Base-by-base conservation (phyloP, 129 eudicot genomes). In the Tanacetum coccineum region DNA sequence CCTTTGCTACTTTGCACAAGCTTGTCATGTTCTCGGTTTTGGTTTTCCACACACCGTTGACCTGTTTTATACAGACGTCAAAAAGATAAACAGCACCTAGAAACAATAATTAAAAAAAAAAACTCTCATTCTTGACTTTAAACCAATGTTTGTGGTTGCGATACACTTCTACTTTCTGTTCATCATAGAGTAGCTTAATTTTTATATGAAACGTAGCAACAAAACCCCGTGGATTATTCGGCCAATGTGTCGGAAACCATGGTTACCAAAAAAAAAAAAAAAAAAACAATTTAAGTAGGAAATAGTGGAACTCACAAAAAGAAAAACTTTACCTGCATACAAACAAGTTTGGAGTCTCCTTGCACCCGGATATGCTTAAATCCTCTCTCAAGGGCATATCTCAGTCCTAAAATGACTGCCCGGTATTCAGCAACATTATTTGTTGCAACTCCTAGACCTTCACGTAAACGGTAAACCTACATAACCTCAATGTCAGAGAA, bases 291-390 rank as follows among this genome's bases (percentile, higher is more conserved):
- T 22, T 1, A 22, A 22, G 25, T 22, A 2, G 25, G 25, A 22
- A 22, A 22, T 22, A 22, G 25, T 22, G 25, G 25, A 2, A 22
- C 25, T 22, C 25, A 22, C 25, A 22, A 22, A 39, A 49, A 45
- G 42, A 14, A 13, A 57, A 30, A 15, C 13, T 2, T 25, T 68
- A 87, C 97, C 97, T 91, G 96, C 92, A 82, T 84, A 68, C 90
- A 83, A 50, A 91, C 96, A 74, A 91, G 97, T 63, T 84, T 81
- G 28, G 97, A 91, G 82, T 85, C 97, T 67, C 97, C 97, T 57
- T 81, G 87, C 19, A 87, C 83, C 9, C 84, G 79, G 52, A 92
- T 76, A 64, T 83, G 89, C 70, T 76, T 80, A 71, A 75, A 88
- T 25, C 98, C 94, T 73, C 81, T 92, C 53, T 74, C 71, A 59